Conservation (phyloP, 805 yeast genomes). For the Kuraishia cidri region DNA sequence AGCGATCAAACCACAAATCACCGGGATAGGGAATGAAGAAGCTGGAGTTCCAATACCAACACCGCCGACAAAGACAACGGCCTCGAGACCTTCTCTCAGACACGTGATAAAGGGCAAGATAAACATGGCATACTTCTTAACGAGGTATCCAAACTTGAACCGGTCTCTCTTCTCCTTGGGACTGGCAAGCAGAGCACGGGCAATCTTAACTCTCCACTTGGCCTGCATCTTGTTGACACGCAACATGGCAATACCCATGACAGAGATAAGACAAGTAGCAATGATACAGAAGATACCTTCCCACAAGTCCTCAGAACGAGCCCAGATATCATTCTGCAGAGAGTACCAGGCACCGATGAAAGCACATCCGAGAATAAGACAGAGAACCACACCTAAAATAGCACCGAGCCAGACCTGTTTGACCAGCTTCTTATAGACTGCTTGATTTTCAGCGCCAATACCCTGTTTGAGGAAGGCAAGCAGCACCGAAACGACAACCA, state of each 20-base stretch:
- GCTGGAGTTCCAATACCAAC: slow-evolving; percentile 69
- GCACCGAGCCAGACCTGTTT: slow-evolving; percentile 88
- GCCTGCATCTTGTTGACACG: slow-evolving; percentile 94
- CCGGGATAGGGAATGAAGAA: slow-evolving; percentile 87
- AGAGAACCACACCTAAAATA: slow-evolving; percentile 58
- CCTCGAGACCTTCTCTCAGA: slow-evolving; percentile 84
- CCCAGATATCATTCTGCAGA: slow-evolving; percentile 76
- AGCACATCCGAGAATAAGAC: slow-evolving; percentile 83
- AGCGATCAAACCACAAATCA: slow-evolving; percentile 73
- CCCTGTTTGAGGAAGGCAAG: slow-evolving; percentile 90
- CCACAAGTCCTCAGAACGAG: slow-evolving; percentile 87
- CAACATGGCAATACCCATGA: slow-evolving; percentile 96
- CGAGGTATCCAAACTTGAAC: slow-evolving; percentile 42
- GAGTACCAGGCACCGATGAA: slow-evolving; percentile 91
- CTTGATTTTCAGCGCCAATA: slow-evolving; percentile 49
- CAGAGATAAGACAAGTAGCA: slow-evolving; percentile 81
- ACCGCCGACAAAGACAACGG: slow-evolving; percentile 88
- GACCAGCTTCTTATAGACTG: slow-evolving; percentile 50
- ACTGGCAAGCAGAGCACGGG: slow-evolving; percentile 61
- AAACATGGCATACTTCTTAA: slow-evolving; percentile 68
- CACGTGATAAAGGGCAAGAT: slow-evolving; percentile 81
- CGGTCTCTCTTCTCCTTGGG: slow-evolving; percentile 42
- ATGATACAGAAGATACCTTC: slow-evolving; percentile 91
- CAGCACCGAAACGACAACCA: slow-evolving; percentile 82
- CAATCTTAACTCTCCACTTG: slow-evolving; percentile 95